A percentile compares a stretch with the other conserved stretches of the same genome.
These are phyloP conservation scores for Starmerella ratchasimensis DNA, from an alignment of 805 yeast genomes.

Conservation along the genomic window DNA sequence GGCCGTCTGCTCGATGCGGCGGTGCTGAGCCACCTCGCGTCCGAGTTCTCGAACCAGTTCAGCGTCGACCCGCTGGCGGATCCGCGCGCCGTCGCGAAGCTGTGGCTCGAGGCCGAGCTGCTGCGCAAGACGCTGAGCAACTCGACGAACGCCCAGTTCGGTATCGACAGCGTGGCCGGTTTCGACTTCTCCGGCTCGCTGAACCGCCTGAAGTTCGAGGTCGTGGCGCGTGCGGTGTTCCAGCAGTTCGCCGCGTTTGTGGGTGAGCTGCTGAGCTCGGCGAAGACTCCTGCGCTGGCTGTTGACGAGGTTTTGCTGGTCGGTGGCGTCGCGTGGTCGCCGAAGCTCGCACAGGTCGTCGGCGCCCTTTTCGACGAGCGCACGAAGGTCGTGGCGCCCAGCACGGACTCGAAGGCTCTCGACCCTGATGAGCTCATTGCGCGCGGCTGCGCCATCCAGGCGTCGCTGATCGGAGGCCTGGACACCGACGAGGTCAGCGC, in stretches of 20 bases:
- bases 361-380: slow-evolving; percentile 64
- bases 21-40: slow-evolving; percentile 70
- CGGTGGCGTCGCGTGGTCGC: slow-evolving; percentile 89
- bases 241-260: slow-evolving; percentile 64
- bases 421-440: slow-evolving; percentile 83
- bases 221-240: slow-evolving; percentile 67
- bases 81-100: slow-evolving; percentile 78
- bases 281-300: slow-evolving; percentile 71
- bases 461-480: slow-evolving; percentile 59
- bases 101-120: slow-evolving; percentile 64
- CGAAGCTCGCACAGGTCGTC: slow-evolving; percentile 72
- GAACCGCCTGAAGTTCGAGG: slow-evolving; percentile 87
- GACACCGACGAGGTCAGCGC: slow-evolving; percentile 80
- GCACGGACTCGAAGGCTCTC: slow-evolving; percentile 56
- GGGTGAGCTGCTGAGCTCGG: slow-evolving; percentile 60
- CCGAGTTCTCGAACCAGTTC: slow-evolving; percentile 85
- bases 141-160: slow-evolving; percentile 75
- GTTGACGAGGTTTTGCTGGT: slow-evolving; percentile 81
- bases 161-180: slow-evolving; percentile 91
- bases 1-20: slow-evolving; percentile 77
- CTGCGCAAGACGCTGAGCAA: slow-evolving; percentile 87
- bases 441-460: slow-evolving; percentile 95
- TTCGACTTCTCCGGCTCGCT: slow-evolving; percentile 83
- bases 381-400: slow-evolving; percentile 61
- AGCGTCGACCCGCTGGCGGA: slow-evolving; percentile 66